phyloP scores from a whole-genome alignment of 108 stramenopile species.

The Bacterosira constricta region DNA sequence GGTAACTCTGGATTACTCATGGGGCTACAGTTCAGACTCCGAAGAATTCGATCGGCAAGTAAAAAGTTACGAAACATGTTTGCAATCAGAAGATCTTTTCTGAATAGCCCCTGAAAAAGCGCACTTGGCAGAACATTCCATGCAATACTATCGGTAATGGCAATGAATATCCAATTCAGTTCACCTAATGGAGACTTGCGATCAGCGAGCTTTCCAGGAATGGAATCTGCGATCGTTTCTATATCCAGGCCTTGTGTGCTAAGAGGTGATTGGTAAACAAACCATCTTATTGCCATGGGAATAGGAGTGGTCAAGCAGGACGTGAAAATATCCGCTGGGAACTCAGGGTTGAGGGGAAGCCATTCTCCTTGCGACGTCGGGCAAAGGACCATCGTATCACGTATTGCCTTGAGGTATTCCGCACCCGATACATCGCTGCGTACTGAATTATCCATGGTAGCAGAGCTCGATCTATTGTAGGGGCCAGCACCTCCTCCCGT shows the following conservation, averaged over 20 bases:
- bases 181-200: constrained; percentile 91
- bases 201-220: constrained; percentile 93
- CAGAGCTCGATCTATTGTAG: not conserved
- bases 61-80: constrained; percentile 98
- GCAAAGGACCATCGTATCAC: constrained; percentile 95
- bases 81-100: constrained; percentile 97
- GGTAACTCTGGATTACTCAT: constrained; percentile 90
- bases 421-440: constrained; percentile 16
- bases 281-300: constrained; percentile 95
- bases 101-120: constrained; percentile 95
- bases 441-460: constrained; percentile 3
- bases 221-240: constrained; percentile 75
- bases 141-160: constrained; percentile 98
- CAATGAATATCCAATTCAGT: constrained; percentile 99
- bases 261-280: constrained; percentile 67
- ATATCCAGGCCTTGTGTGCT: constrained; percentile 58
- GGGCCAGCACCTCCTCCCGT: constrained; percentile 11
- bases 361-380: constrained; percentile 91
- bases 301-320: constrained; percentile 98
- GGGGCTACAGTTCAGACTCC: constrained; percentile 91
- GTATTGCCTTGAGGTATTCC: constrained; percentile 48
- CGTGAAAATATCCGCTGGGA: constrained; percentile 98
- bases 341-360: constrained; percentile 93
- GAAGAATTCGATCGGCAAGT: constrained; percentile 95
- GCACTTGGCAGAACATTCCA: constrained; percentile 97